These are phyloP conservation scores for Pachysandra terminalis DNA, from an alignment of 164 flowering plant species.

Conservation along the genomic window DNA sequence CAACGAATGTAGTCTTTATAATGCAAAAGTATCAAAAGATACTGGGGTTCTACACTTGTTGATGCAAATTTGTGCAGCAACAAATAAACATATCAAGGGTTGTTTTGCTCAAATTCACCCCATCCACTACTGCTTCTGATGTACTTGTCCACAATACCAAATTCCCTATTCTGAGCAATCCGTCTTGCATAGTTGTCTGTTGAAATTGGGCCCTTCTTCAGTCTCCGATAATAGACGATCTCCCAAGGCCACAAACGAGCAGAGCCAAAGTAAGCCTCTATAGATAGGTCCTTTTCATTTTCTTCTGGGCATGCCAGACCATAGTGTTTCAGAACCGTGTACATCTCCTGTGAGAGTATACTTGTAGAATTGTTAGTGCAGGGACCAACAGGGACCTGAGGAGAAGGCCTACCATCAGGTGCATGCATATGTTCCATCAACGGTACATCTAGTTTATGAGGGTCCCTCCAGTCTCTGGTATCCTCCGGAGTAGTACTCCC, in stretches of 20 bases:
- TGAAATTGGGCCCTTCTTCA: slow-evolving; percentile 51
- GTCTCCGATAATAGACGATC: slow-evolving; percentile 45
- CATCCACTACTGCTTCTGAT: slow-evolving; percentile 64
- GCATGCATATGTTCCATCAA: slow-evolving; percentile 6
- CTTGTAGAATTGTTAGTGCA: slow-evolving; percentile 15
- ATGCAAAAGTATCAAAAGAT: neutral
- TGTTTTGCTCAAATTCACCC: slow-evolving; percentile 31
- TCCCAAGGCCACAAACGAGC: slow-evolving; percentile 65
- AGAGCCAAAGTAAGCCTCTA: slow-evolving; percentile 42
- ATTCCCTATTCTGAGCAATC: slow-evolving; percentile 49
- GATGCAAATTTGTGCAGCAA: neutral
- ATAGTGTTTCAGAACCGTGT: slow-evolving; percentile 43
- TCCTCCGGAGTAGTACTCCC: slow-evolving; percentile 15
- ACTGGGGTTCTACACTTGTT: neutral
- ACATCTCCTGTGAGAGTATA: slow-evolving; percentile 39
- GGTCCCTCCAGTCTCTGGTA: slow-evolving; percentile 12
- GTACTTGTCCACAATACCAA: slow-evolving; percentile 49
- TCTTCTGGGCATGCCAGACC: slow-evolving; percentile 34
- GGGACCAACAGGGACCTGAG: slow-evolving; percentile 14
- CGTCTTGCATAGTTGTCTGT: slow-evolving; percentile 48
- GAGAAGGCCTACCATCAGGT: slow-evolving; percentile 11
- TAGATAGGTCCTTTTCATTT: slow-evolving; percentile 25
- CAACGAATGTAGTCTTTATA: slow-evolving; percentile 6
- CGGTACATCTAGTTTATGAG: slow-evolving; percentile 10
- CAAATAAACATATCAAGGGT: slow-evolving; percentile 9